Evolutionary conservation across 169 alveolate genomes (phyloP).

Genomic region (Plasmodium ovale): DNA sequence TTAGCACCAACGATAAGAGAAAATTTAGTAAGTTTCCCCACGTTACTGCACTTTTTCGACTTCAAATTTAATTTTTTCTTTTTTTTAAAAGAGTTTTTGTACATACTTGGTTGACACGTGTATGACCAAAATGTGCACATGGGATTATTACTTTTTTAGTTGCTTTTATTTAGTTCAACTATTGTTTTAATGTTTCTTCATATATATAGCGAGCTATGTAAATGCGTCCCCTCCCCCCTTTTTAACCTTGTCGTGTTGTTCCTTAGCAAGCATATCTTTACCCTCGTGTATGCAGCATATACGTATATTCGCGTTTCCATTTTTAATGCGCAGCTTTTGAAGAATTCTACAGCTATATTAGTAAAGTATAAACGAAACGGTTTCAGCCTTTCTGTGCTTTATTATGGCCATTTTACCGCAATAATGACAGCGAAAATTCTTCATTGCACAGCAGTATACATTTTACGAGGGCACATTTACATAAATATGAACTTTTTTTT

Average conservation of each 20-base stretch:
- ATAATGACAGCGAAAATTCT: background rate
- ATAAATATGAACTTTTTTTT: background rate
- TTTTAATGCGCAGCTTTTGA: constrained; percentile 27
- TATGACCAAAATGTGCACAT: no score
- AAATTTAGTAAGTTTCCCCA: constrained; percentile 64
- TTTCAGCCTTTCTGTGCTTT: background rate
- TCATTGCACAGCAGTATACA: no score
- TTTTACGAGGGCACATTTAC: background rate
- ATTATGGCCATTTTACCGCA: background rate
- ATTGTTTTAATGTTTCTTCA: background rate
- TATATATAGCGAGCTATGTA: background rate
- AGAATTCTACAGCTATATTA: constrained; percentile 46
- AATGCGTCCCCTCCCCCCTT: background rate
- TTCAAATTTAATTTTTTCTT: background rate
- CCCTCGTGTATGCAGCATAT: background rate
- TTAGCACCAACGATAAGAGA: constrained; percentile 17
- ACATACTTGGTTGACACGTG: no score
- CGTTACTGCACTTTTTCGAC: background rate
- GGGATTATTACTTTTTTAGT: background rate
- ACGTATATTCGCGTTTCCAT: background rate
- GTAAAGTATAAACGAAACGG: constrained; percentile 11
- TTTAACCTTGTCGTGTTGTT: background rate
- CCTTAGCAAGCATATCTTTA: background rate
- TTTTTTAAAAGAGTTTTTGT: no score
- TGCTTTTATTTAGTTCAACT: background rate